Evolutionary conservation across 2,329 filamentous ascomycete species (phyloP), one percentile per base, ranked within the genome.

Genomic region (Herpotrichia juniperi): DNA sequence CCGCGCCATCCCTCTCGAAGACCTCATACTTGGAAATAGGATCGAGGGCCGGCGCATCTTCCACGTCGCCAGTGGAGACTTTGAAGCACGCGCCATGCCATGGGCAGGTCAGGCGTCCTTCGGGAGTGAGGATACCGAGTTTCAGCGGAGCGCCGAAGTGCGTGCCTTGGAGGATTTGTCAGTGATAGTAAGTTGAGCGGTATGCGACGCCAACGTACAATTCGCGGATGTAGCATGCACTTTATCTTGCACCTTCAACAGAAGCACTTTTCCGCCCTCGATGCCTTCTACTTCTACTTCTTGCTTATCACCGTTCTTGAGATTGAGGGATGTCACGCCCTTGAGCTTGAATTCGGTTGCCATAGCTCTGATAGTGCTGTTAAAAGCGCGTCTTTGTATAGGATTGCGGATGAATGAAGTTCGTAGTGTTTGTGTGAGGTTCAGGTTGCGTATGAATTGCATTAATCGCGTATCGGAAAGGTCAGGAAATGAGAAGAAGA

Each of bases 81-180:
- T 91, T 94, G 78, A 97, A 99, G 80, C 94, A 99, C 51, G 94
- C 94, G 78, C 93, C 93, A 72, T 97, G 93, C 94, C 94, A 97
- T 3, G 93, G 92, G 73, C 94, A 99, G 6, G 91, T 96, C 56
- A 99, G 76, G 45, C 91, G 83, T 4, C 94, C 94, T 61, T 89
- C 87, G 2, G 85, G 84, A 7, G 90, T 90, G 57, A 99, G 76
- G 7, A 97, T 87, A 48, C 94, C 94, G 62, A 93, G 91, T 47
- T 87, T 85, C 59, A 99, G 77, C 12, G 94, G 94, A 34, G 93
- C 94, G 28, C 94, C 93, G 71, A 96, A 97, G 76, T 97, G 93
- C n/a, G 37, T 40, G 14, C 37, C 37, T 40, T 19, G 34, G 4
- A 40, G n/a, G 19, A 17, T 19, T 6, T 7, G 17, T 37, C 16